A percentile compares a stretch with the other conserved stretches of the same genome.
Evolutionary conservation across 2,329 filamentous ascomycete genomes (phyloP).

Genomic region (Xylariaceae sp.): DNA sequence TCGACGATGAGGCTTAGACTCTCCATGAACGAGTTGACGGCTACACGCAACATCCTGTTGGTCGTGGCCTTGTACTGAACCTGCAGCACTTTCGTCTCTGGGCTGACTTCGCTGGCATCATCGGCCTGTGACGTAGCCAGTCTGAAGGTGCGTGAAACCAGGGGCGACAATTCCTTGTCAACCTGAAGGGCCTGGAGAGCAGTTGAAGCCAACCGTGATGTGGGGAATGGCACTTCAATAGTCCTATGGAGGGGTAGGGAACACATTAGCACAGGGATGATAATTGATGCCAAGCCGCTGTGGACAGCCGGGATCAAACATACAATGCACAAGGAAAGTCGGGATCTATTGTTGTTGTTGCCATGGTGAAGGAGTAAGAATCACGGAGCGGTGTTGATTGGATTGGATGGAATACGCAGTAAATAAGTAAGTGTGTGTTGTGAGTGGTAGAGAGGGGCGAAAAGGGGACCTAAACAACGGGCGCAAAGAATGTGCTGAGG

Average conservation of each 20-base stretch:
- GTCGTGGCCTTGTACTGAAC: slow-evolving; percentile 83
- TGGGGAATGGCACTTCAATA: slow-evolving; percentile 76
- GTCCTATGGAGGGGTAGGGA: slow-evolving; percentile 45
- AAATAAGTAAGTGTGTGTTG: too few species aligned
- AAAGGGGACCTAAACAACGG: not conserved
- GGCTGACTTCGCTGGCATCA: slow-evolving; percentile 21
- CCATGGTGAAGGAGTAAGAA: slow-evolving; percentile 32
- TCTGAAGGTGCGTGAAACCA: slow-evolving; percentile 68
- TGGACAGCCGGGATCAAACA: slow-evolving; percentile 28
- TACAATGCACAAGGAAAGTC: slow-evolving; percentile 62
- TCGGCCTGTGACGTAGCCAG: slow-evolving; percentile 37
- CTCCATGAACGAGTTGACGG: slow-evolving; percentile 95
- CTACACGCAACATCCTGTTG: slow-evolving; percentile 92
- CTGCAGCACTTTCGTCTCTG: slow-evolving; percentile 49
- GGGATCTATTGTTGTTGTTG: slow-evolving; percentile 36
- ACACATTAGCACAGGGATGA: slow-evolving; percentile 20
- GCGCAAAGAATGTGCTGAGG: slow-evolving; percentile 14
- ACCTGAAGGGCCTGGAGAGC: slow-evolving; percentile 74
- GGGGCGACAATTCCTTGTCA: slow-evolving; percentile 81
- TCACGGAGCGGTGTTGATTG: not conserved
- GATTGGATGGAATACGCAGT: not conserved
- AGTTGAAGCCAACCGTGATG: slow-evolving; percentile 67
- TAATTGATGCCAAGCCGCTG: slow-evolving; percentile 3
- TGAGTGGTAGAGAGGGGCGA: not conserved
- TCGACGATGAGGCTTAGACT: slow-evolving; percentile 77